These are phyloP conservation scores for Alternaria atra DNA, from an alignment of 2,329 filamentous ascomycete species.

Conservation along the genomic window DNA sequence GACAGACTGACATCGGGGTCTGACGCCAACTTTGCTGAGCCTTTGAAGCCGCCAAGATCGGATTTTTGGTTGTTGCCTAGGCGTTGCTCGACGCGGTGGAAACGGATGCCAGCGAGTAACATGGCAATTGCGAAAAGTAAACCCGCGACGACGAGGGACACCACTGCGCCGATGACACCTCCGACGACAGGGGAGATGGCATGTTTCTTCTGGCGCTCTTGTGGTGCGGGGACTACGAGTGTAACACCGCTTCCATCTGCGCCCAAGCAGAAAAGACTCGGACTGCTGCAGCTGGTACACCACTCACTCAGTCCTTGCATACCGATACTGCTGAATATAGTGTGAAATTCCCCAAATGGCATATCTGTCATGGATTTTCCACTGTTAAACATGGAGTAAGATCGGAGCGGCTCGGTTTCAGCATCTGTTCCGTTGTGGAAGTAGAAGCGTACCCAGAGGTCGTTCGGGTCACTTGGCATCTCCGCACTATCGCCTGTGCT, in stretches of 20 bases:
- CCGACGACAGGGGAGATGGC: slow-evolving; percentile 57
- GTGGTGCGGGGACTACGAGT: slow-evolving; percentile 2
- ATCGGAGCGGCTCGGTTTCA: slow-evolving; percentile 44
- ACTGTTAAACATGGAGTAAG: slow-evolving; percentile 62
- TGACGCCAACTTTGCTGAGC: slow-evolving; percentile 61
- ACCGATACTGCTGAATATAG: slow-evolving; percentile 55
- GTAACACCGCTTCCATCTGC: slow-evolving; percentile 39
- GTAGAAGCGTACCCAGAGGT: slow-evolving; percentile 65
- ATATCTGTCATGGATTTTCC: slow-evolving; percentile 58
- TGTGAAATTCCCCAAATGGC: slow-evolving; percentile 61
- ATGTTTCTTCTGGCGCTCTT: neutral
- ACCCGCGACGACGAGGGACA: slow-evolving; percentile 59
- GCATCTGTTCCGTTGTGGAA: slow-evolving; percentile 65
- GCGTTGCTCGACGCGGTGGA: slow-evolving; percentile 52
- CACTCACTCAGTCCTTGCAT: slow-evolving; percentile 59
- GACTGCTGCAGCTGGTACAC: slow-evolving; percentile 60
- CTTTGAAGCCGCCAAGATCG: slow-evolving; percentile 65
- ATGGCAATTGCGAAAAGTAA: slow-evolving; percentile 55
- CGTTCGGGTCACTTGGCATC: slow-evolving; percentile 51
- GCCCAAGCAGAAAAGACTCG: slow-evolving; percentile 61
- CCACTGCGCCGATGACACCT: slow-evolving; percentile 65
- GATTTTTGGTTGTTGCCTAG: slow-evolving; percentile 39
- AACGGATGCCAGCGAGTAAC: slow-evolving; percentile 57
- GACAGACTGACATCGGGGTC: slow-evolving; percentile 62
- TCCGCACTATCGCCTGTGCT: slow-evolving; percentile 48